phyloP scores from a whole-genome alignment of 495 filamentous ascomycete species.

The Staphylotrichum longicolle region DNA sequence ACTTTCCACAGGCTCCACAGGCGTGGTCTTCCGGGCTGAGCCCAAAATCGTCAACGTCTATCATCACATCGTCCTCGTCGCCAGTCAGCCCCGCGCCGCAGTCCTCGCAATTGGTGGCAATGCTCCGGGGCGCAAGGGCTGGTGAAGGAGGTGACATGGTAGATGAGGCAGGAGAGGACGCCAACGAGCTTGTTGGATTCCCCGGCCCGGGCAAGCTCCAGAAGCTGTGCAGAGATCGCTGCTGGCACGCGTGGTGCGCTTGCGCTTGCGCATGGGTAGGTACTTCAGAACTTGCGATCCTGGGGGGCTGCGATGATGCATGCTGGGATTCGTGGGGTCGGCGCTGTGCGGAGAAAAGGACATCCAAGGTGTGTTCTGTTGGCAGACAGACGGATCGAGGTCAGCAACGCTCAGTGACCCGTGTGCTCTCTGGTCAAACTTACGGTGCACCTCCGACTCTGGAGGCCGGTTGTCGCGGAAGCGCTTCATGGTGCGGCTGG shows the following conservation, averaged over 20 bases:
- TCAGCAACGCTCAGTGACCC: conserved; percentile 14
- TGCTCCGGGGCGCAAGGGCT: conserved; percentile 7
- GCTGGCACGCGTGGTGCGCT: conserved; percentile 24
- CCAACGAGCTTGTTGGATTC: conserved; percentile 17
- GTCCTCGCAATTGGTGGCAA: conserved; percentile 42
- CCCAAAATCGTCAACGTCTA: conserved; percentile 26
- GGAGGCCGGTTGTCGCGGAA: conserved; percentile 51
- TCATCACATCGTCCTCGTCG: conserved; percentile 31
- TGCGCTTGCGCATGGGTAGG: conserved; percentile 15
- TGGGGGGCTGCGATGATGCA: conserved; percentile 4
- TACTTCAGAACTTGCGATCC: conserved; percentile 5
- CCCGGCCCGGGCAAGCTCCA: conserved; percentile 41
- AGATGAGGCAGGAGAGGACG: conserved; percentile 18
- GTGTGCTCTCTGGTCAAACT: conserved; percentile 23
- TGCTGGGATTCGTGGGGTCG: conserved; percentile 26
- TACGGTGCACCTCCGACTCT: conserved; percentile 48
- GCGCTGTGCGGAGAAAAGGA: conserved; percentile 49
- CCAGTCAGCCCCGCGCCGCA: conserved; percentile 37
- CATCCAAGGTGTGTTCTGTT: conserved; percentile 47
- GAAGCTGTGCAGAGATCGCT: conserved; percentile 49
- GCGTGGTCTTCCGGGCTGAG: conserved; percentile 23
- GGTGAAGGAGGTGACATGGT: conserved; percentile 13
- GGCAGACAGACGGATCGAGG: neutral
- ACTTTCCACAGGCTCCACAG: conserved; percentile 45
- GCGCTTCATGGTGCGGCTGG: conserved; percentile 50